Percentiles rank a stretch among this genome's conserved stretches.
Conservation (phyloP, 2,329 filamentous ascomycete genomes). For the Colletotrichum liaoningense region DNA sequence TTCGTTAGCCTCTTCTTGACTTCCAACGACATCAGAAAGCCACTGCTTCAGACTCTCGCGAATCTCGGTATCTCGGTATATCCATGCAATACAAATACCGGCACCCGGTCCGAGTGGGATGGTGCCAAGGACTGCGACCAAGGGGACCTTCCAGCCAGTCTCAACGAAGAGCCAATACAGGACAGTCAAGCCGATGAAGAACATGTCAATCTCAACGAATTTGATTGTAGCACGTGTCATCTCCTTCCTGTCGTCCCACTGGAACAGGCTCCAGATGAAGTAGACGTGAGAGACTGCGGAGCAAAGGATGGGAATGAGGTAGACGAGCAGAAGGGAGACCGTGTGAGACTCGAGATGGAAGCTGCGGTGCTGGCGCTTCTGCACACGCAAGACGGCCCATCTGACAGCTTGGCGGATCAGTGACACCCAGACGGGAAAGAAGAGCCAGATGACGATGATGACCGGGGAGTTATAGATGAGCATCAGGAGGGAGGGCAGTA, state of each 20-base stretch:
- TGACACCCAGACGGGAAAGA: constrained; percentile 63
- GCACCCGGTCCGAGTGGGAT: constrained; percentile 51
- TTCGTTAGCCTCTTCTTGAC: background rate
- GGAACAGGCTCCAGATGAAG: constrained; percentile 52
- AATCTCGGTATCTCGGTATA: constrained; percentile 52
- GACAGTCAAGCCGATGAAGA: constrained; percentile 59
- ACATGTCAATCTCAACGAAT: constrained; percentile 59
- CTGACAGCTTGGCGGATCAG: constrained; percentile 53
- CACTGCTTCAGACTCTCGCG: constrained; percentile 38
- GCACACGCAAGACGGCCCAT: constrained; percentile 35
- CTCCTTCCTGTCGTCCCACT: constrained; percentile 58
- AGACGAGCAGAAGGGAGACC: constrained; percentile 53
- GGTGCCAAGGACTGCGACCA: constrained; percentile 44
- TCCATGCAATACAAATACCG: constrained; percentile 51
- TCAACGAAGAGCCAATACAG: constrained; percentile 66
- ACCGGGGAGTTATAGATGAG: constrained; percentile 52
- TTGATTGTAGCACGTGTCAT: constrained; percentile 60
- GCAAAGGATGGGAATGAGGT: constrained; percentile 56
- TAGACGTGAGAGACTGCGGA: constrained; percentile 56
- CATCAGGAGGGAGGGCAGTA: constrained; percentile 59
- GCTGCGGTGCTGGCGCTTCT: constrained; percentile 40
- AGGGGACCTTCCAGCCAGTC: constrained; percentile 55
- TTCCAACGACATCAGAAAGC: constrained; percentile 13
- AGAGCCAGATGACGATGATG: constrained; percentile 59
- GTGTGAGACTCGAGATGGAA: constrained; percentile 58